These are phyloP conservation scores for Debaryomyces nepalensis DNA, from an alignment of 1,139 yeast genomes.

Conservation along the genomic window DNA sequence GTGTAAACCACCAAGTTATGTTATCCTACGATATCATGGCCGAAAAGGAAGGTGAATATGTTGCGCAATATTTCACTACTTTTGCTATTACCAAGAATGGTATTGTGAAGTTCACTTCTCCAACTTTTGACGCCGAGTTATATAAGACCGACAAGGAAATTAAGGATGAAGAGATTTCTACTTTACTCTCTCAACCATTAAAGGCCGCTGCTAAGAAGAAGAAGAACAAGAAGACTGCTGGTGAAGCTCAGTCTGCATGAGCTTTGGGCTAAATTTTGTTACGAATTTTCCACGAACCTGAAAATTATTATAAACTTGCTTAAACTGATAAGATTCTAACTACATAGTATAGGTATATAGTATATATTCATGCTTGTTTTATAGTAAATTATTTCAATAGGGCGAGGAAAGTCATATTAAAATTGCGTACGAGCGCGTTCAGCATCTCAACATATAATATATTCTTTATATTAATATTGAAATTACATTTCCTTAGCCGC, in stretches of 20 bases:
- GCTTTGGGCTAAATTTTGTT: background rate
- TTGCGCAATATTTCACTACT: constrained; percentile 79
- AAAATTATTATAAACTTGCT: background rate
- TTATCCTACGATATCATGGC: constrained; percentile 71
- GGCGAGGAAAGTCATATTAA: constrained; percentile 4
- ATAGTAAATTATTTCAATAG: background rate
- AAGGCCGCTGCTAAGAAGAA: constrained; percentile 59
- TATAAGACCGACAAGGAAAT: constrained; percentile 64
- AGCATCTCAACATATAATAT: constrained; percentile 5
- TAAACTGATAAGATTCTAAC: background rate
- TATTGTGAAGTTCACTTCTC: constrained; percentile 66
- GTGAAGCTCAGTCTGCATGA: constrained; percentile 8
- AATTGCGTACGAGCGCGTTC: constrained; percentile 10
- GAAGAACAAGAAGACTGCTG: constrained; percentile 35
- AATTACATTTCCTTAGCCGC: background rate
- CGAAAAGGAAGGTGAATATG: constrained; percentile 69
- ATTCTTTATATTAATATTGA: background rate
- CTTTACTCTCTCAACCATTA: constrained; percentile 58
- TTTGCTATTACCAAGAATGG: constrained; percentile 79
- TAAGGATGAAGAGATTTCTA: constrained; percentile 55
- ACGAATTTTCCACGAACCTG: background rate
- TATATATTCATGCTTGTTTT: constrained; percentile 6
- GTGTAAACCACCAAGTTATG: constrained; percentile 69
- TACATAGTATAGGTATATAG: background rate
- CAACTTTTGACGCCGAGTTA: constrained; percentile 53